These are phyloP conservation scores for Lachancea thermotolerans DNA, from an alignment of 805 yeast species.

Conservation along the genomic window DNA sequence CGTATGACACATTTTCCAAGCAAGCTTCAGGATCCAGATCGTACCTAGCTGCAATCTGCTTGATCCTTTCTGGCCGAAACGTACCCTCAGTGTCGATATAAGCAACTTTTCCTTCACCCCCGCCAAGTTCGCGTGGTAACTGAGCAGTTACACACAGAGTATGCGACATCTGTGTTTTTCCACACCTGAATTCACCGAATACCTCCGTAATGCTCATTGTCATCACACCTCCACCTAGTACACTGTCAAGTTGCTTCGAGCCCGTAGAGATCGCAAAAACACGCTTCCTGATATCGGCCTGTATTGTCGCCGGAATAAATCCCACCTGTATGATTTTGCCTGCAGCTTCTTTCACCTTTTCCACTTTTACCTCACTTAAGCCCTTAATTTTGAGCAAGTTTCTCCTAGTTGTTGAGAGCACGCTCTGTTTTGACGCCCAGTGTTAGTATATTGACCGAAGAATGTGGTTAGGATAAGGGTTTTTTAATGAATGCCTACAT, in stretches of 20 bases:
- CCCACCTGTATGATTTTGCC: constrained; percentile 58
- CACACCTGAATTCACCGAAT: constrained; percentile 75
- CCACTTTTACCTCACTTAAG: constrained; percentile 69
- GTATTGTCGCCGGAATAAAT: constrained; percentile 66
- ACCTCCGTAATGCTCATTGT: constrained; percentile 75
- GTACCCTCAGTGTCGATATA: constrained; percentile 80
- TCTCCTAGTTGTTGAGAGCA: constrained; percentile 55
- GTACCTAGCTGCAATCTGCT: constrained; percentile 60
- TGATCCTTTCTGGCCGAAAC: constrained; percentile 63
- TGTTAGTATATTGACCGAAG: not conserved
- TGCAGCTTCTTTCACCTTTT: constrained; percentile 68
- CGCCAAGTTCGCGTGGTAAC: constrained; percentile 62
- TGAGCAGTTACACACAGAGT: constrained; percentile 74
- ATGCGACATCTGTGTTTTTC: constrained; percentile 77
- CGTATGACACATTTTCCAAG: constrained; percentile 65
- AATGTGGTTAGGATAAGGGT: not conserved
- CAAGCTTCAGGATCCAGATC: constrained; percentile 65
- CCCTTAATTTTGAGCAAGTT: constrained; percentile 62
- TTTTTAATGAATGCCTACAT: constrained; percentile 39
- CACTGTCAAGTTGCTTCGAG: constrained; percentile 57
- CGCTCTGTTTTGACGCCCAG: constrained; percentile 32
- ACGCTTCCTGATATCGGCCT: constrained; percentile 55
- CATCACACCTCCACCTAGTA: constrained; percentile 69
- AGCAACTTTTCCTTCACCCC: constrained; percentile 76
- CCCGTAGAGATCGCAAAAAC: constrained; percentile 67